phyloP scores from a whole-genome alignment of 2,329 filamentous ascomycete genomes.

The Esteya vermicola region DNA sequence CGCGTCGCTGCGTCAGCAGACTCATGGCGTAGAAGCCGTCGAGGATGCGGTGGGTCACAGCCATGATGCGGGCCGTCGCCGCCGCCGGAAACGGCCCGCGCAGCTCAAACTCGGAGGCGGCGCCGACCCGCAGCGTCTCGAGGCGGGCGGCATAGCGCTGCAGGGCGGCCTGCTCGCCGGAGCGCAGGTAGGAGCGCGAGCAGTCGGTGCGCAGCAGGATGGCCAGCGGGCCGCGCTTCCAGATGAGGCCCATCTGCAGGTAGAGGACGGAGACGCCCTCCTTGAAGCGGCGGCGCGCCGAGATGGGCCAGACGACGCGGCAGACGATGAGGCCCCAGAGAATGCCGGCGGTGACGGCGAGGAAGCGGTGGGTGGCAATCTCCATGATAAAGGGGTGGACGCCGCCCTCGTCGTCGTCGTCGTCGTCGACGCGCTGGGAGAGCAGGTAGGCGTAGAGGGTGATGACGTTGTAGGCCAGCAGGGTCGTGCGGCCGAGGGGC shows the following conservation, averaged over 20 bases:
- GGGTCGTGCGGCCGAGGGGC: constrained; percentile 82
- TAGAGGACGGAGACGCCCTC: constrained; percentile 83
- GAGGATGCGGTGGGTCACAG: constrained; percentile 68
- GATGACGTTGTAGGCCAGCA: constrained; percentile 91
- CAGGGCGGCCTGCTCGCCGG: constrained; percentile 76
- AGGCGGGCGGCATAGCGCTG: constrained; percentile 67
- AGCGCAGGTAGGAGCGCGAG: constrained; percentile 60
- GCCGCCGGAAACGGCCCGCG: constrained; percentile 71
- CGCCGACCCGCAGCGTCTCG: constrained; percentile 57
- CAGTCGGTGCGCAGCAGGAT: constrained; percentile 48
- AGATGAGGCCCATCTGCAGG: constrained; percentile 88
- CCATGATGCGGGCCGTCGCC: constrained; percentile 60
- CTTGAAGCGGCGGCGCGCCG: constrained; percentile 74
- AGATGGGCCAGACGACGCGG: constrained; percentile 84
- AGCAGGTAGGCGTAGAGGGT: constrained; percentile 90
- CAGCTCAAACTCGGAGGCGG: constrained; percentile 77
- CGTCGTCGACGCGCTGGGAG: constrained; percentile 62
- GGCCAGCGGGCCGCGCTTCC: constrained; percentile 83
- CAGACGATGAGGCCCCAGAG: constrained; percentile 89
- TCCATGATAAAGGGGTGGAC: constrained; percentile 71
- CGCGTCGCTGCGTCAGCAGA: constrained; percentile 70
- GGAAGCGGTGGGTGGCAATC: constrained; percentile 76
- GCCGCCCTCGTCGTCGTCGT: constrained; percentile 81
- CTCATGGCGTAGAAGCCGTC: constrained; percentile 97
- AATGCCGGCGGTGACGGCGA: constrained; percentile 74